phyloP scores from a whole-genome alignment of 805 yeast species.

The Myxozyma sirexii region DNA sequence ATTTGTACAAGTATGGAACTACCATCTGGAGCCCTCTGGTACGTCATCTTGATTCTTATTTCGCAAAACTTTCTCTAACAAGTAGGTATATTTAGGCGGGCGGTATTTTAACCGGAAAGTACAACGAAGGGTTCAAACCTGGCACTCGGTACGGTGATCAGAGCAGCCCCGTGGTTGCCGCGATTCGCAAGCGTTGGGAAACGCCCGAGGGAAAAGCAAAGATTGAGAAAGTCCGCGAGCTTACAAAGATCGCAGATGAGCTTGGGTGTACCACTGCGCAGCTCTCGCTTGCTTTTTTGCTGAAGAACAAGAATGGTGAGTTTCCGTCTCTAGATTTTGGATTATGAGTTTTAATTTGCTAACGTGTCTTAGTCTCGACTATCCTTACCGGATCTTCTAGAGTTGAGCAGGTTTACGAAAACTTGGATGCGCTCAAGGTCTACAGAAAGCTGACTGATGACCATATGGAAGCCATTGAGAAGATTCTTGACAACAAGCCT shows the following conservation, averaged over 20 bases:
- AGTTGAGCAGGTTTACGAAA: conserved; percentile 40
- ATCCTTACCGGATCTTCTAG: conserved; percentile 41
- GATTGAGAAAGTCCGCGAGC: conserved; percentile 36
- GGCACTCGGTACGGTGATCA: conserved; percentile 36
- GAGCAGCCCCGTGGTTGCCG: conserved; percentile 15
- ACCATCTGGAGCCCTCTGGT: conserved; percentile 41
- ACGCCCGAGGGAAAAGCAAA: conserved; percentile 36
- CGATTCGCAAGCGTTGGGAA: conserved; percentile 26
- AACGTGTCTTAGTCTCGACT: conserved; percentile 38
- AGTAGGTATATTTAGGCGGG: conserved; percentile 31
- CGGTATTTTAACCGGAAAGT: conserved; percentile 43
- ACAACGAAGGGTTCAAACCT: conserved; percentile 37
- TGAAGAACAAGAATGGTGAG: conserved; percentile 39
- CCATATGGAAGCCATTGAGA: conserved; percentile 38
- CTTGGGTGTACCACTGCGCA: conserved; percentile 39
- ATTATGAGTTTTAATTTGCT: too few species aligned
- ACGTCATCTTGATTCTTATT: background rate
- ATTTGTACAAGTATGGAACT: conserved; percentile 41
- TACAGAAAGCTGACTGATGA: conserved; percentile 39
- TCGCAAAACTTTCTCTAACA: background rate
- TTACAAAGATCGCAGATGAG: conserved; percentile 38
- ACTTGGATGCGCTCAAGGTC: conserved; percentile 40
- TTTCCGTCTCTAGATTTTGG: background rate
- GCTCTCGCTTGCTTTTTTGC: conserved; percentile 41
- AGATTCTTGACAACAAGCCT: conserved; percentile 39